Base-by-base conservation (phyloP, 1,284 basidiomycete species). In the Cryptococcus sp. region DNA sequence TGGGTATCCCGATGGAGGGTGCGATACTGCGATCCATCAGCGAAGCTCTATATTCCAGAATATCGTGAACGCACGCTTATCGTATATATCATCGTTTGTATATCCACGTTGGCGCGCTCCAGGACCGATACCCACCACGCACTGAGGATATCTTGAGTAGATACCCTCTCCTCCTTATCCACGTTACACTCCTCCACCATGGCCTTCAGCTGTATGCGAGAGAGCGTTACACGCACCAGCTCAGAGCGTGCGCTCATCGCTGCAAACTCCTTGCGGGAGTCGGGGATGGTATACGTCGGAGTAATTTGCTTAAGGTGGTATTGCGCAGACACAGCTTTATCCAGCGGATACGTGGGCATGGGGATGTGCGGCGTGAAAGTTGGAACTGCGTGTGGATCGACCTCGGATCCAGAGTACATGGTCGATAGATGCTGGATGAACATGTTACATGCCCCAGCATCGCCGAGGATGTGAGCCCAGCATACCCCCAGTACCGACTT, bases 381-480 rank as follows among this genome's bases (percentile, higher is more conserved):
- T 3, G 42, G 42, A 15, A 10, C n/a, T 5, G 31, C 31, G 4
- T 8, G 31, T 6, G 42, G 42, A 45, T 19, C 22, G n/a, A 22
- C 16, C 31, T 35, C 22, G 11, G 39, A 3, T 19, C 42, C 42
- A 15, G 35, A 57, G 13, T 67, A 69, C 38, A 66, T 53, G 19
- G 53, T 47, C 16, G 62, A 62, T 27, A 67, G 57, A 50, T 65
- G 56, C 41, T 58, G 54, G 22, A 67, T 59, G 59, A 67, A 66
- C n/a, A 60, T 53, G 3, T 57, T 57, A 54, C 54, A 61, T 15
- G 68, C 47, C 0, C 60, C 58, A 0, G 56, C 68, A 38, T 69
- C 68, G 20, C 68, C 68, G 16, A 69, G 60, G 23, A 67, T 54
- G 46, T 69, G 68, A 2, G 51, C 60, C 60, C 61, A 67, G 39